These are phyloP conservation scores for Sugiyamaella castrensis DNA, from an alignment of 1,139 yeast genomes.

Conservation along the genomic window DNA sequence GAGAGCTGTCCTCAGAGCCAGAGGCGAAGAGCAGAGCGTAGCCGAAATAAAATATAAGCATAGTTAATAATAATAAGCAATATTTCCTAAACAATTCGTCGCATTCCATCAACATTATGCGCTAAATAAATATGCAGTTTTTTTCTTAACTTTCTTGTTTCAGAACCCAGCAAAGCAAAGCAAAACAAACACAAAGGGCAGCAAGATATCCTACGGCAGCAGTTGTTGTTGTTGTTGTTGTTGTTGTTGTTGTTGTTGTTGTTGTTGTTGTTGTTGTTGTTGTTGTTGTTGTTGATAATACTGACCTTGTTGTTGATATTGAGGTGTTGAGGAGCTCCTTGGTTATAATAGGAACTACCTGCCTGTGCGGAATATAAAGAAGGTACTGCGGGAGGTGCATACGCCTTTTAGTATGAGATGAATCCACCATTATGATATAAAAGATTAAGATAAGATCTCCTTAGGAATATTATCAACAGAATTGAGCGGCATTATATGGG, in stretches of 20 bases:
- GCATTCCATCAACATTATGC: too few relatives aligned
- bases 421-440: too few relatives aligned
- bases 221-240: constrained; percentile 25
- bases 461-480: too few relatives aligned
- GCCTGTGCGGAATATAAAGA: neutral
- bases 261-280: constrained; percentile 33
- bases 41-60: too few relatives aligned
- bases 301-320: constrained; percentile 29
- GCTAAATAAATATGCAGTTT: too few relatives aligned
- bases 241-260: constrained; percentile 42
- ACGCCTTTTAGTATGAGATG: neutral
- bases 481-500: too few relatives aligned
- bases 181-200: constrained; percentile 41
- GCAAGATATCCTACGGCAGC: constrained; percentile 39
- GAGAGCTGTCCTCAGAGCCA: too few relatives aligned
- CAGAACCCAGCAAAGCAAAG: constrained; percentile 20
- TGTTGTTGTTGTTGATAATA: constrained; percentile 29
- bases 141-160: too few relatives aligned
- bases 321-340: neutral
- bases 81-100: too few relatives aligned
- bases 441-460: too few relatives aligned
- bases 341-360: neutral
- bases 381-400: constrained; percentile 9
- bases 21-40: too few relatives aligned
- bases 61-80: too few relatives aligned